phyloP scores from a whole-genome alignment of 139 green algal species.

The Picochlorum sp. region DNA sequence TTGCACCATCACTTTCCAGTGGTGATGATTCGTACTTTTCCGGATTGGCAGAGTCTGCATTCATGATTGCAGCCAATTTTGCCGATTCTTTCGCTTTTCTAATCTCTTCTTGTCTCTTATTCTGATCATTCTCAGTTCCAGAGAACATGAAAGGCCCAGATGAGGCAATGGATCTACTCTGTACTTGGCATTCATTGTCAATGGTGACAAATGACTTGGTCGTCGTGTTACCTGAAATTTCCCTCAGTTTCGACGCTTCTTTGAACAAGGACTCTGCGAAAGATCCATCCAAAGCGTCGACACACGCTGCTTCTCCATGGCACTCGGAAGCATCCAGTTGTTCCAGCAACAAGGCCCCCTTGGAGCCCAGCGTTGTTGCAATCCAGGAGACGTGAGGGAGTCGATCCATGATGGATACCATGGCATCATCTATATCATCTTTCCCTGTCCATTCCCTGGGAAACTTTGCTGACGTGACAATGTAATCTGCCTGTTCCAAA shows the following conservation, averaged over 20 bases:
- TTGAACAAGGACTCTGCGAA: not conserved
- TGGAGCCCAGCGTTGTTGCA: constrained; percentile 56
- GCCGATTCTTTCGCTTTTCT: constrained; percentile 21
- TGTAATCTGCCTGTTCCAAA: constrained; percentile 66
- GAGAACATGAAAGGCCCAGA: not conserved
- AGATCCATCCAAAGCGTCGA: constrained; percentile 1
- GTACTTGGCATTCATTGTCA: not conserved
- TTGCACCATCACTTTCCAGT: not conserved
- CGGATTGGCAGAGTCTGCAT: constrained; percentile 48
- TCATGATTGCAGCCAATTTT: constrained; percentile 37
- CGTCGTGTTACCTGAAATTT: not conserved
- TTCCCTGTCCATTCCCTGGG: constrained; percentile 66
- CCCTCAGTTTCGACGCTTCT: not conserved
- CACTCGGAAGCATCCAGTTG: not conserved
- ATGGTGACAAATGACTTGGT: not conserved
- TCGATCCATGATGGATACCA: constrained; percentile 46
- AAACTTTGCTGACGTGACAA: constrained; percentile 79
- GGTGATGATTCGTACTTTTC: not conserved
- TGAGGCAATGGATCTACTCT: not conserved
- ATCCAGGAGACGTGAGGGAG: constrained; percentile 59
- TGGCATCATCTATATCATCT: constrained; percentile 48
- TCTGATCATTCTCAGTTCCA: not conserved
- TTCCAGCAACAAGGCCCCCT: constrained; percentile 63
- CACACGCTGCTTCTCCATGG: constrained; percentile 12
- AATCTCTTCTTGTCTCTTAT: not conserved